phyloP scores from a whole-genome alignment of 83 land plant genomes.

The Thuja plicata region DNA sequence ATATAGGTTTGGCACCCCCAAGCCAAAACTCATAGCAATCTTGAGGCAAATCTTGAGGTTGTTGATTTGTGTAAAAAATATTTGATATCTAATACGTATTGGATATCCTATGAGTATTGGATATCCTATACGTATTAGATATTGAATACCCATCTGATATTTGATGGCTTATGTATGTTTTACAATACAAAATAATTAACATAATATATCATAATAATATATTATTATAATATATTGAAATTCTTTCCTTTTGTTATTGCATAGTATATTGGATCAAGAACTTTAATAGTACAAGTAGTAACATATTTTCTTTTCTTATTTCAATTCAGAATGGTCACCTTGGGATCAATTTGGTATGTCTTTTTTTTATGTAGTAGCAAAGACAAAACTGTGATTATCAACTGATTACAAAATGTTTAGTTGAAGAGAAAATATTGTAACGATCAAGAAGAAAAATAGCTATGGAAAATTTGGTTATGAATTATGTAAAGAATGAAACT shows the following conservation, averaged over 20 bases:
- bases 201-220: too few relatives aligned
- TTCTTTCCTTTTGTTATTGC: not conserved
- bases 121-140: too few relatives aligned
- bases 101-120: too few relatives aligned
- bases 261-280: constrained; percentile 13
- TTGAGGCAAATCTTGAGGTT: too few relatives aligned
- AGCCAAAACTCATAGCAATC: too few relatives aligned
- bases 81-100: too few relatives aligned
- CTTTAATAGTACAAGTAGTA: constrained; percentile 22
- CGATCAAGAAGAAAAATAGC: constrained; percentile 39
- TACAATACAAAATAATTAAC: too few relatives aligned
- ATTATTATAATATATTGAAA: too few relatives aligned
- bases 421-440: constrained; percentile 44
- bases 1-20: too few relatives aligned
- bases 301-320: constrained; percentile 30
- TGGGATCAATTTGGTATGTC: constrained; percentile 42
- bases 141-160: too few relatives aligned
- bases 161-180: too few relatives aligned
- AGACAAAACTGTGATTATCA: constrained; percentile 35
- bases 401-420: constrained; percentile 39
- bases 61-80: too few relatives aligned
- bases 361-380: constrained; percentile 15
- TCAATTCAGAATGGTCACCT: constrained; percentile 46
- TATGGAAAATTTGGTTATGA: constrained; percentile 51
- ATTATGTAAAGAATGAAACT: constrained; percentile 14